These are phyloP conservation scores for Nephelium lappaceum DNA, from an alignment of 345 rosid species.

Conservation along the genomic window DNA sequence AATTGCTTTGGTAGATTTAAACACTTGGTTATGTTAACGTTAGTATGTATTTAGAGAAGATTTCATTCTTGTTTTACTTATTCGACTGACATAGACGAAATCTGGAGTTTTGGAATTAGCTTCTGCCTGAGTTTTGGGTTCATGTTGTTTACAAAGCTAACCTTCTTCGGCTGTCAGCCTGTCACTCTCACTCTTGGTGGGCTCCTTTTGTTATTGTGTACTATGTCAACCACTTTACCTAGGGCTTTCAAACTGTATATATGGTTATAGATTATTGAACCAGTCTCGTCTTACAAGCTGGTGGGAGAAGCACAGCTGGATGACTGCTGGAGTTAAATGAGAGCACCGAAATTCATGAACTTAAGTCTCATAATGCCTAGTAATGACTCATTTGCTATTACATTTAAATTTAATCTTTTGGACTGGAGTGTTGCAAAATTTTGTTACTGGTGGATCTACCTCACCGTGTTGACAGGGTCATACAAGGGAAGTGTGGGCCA, in stretches of 20 bases:
- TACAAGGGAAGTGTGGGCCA: neutral
- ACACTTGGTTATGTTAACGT: neutral
- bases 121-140: neutral
- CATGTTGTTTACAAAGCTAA: neutral
- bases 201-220: neutral
- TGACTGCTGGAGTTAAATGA: neutral
- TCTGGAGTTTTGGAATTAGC: neutral
- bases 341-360: neutral
- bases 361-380: neutral
- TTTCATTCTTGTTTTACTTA: neutral
- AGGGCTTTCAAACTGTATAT: neutral
- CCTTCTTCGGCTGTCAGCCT: neutral
- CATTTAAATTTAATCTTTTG: neutral
- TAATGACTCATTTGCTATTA: neutral
- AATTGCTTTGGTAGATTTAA: neutral
- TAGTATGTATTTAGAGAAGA: neutral
- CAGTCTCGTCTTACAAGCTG: neutral
- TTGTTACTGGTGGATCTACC: neutral
- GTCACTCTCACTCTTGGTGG: neutral
- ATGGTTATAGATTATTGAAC: neutral
- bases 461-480: neutral
- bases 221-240: no score
- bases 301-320: neutral
- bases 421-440: neutral
- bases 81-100: neutral